phyloP scores from a whole-genome alignment of 495 filamentous ascomycete genomes.

The Penicillium coprophilum region DNA sequence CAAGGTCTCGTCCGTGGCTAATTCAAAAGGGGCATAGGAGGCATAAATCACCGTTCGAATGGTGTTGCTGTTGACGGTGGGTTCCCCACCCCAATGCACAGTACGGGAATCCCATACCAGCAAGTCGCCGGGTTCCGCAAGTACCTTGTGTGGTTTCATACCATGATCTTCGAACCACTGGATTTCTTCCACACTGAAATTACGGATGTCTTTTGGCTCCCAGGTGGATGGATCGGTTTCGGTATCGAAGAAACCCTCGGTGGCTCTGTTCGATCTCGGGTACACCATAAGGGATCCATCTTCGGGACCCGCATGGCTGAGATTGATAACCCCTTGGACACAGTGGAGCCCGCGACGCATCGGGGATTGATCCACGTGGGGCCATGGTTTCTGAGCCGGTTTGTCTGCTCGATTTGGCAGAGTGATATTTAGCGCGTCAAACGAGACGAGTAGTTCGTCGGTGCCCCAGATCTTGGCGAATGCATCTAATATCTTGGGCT shows the following conservation, averaged over 20 bases:
- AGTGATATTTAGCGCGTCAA: constrained; percentile 7
- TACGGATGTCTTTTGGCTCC: constrained; percentile 31
- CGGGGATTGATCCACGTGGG: constrained; percentile 29
- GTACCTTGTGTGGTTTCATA: constrained; percentile 35
- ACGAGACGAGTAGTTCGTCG: constrained; percentile 21
- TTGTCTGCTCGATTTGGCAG: constrained; percentile 15
- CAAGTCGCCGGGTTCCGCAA: constrained; percentile 42
- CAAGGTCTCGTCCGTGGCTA: constrained; percentile 32
- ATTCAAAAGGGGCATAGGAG: constrained; percentile 38
- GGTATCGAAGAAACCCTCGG: constrained; percentile 39
- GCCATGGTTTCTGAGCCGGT: constrained; percentile 20
- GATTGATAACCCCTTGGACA: constrained; percentile 46
- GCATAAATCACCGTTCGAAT: constrained; percentile 40
- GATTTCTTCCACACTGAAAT: constrained; percentile 33
- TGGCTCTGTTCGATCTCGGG: constrained; percentile 30
- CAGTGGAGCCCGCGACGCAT: constrained; percentile 36
- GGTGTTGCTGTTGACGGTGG: constrained; percentile 22
- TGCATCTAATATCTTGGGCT: constrained; percentile 36
- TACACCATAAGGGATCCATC: constrained; percentile 28
- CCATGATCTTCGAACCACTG: constrained; percentile 35
- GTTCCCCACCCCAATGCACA: constrained; percentile 37
- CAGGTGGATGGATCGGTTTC: constrained; percentile 28
- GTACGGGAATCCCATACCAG: constrained; percentile 46
- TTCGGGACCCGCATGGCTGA: constrained; percentile 31
- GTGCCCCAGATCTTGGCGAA: constrained; percentile 31